Evolutionary conservation across 169 alveolate genomes (phyloP).

Genomic region (Nephromyces sp.): DNA sequence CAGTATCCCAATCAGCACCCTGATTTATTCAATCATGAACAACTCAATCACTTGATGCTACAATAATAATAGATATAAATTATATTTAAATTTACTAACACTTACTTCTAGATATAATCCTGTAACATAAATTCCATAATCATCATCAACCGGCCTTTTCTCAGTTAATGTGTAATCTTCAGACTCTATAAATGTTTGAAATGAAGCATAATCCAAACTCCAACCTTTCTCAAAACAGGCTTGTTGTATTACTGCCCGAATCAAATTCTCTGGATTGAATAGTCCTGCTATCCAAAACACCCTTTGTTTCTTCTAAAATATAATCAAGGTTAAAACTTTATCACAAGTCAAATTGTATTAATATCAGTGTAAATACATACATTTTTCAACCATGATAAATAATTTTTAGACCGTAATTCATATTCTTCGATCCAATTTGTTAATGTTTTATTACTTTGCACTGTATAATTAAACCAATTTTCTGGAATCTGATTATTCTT

Average conservation of each 20-base stretch:
- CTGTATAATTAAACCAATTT: constrained; percentile 73
- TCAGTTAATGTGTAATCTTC: constrained; percentile 51
- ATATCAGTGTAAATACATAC: neutral
- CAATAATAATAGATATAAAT: neutral
- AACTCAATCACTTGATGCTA: neutral
- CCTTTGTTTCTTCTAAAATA: constrained; percentile 68
- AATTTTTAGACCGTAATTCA: constrained; percentile 58
- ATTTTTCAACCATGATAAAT: constrained; percentile 58
- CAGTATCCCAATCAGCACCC: constrained; percentile 85
- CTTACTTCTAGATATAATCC: constrained; percentile 47
- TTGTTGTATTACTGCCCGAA: constrained; percentile 78
- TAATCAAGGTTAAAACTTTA: neutral
- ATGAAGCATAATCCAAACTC: constrained; percentile 81
- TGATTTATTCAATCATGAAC: constrained; percentile 55
- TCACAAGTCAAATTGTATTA: neutral
- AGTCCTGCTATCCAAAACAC: constrained; percentile 88
- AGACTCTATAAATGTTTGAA: constrained; percentile 71
- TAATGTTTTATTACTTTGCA: constrained; percentile 80
- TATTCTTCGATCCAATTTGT: constrained; percentile 79
- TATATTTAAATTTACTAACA: neutral
- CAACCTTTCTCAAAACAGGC: constrained; percentile 79
- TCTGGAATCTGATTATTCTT: no score
- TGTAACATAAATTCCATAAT: constrained; percentile 69
- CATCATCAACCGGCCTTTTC: constrained; percentile 62
- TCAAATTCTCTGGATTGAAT: constrained; percentile 78